phyloP scores from a whole-genome alignment of 495 filamentous ascomycete genomes.

The Neurospora terricola region DNA sequence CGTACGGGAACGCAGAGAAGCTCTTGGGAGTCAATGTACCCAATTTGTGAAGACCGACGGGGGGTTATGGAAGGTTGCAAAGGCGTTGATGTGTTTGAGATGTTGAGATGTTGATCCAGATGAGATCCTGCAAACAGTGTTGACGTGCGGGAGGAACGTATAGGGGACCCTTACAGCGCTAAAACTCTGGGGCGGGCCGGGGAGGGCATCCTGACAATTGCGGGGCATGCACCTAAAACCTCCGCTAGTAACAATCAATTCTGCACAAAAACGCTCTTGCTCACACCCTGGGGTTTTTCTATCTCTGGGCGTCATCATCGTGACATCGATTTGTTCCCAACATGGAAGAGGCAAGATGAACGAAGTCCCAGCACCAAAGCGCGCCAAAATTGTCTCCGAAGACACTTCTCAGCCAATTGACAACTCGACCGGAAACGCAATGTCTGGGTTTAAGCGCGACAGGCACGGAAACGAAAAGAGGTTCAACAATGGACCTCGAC shows the following conservation, averaged over 20 bases:
- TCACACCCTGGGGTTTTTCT: slow-evolving; percentile 7
- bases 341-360: background rate
- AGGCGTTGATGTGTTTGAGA: background rate
- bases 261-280: background rate
- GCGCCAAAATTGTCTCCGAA: background rate
- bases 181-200: background rate
- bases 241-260: background rate
- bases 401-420: background rate
- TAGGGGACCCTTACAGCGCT: background rate
- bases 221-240: background rate
- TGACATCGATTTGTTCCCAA: background rate
- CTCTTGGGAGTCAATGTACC: slow-evolving; percentile 27
- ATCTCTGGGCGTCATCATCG: slow-evolving; percentile 4
- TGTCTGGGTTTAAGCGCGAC: slow-evolving; percentile 48
- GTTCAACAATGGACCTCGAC: slow-evolving; percentile 19
- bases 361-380: background rate
- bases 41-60: background rate
- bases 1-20: slow-evolving; percentile 44
- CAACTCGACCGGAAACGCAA: slow-evolving; percentile 8
- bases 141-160: background rate
- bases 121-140: background rate
- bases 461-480: slow-evolving; percentile 45
- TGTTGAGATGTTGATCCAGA: background rate
- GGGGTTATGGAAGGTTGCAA: background rate
- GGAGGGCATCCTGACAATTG: no score